These are phyloP conservation scores for Microcyclospora pomicola DNA, from an alignment of 2,329 filamentous ascomycete genomes.

Conservation along the genomic window DNA sequence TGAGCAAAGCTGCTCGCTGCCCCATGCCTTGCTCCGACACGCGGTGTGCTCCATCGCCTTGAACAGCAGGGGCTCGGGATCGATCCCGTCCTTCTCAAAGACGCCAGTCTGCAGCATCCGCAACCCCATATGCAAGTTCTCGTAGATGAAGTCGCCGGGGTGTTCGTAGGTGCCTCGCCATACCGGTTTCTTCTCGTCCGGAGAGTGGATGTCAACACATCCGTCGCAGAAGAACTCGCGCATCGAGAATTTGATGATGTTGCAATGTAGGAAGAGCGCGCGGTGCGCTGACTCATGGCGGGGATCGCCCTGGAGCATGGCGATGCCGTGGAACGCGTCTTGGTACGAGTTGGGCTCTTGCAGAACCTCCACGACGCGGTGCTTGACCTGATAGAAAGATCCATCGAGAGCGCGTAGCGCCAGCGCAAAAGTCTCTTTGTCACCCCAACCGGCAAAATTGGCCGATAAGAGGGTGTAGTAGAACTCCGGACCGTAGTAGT, in stretches of 20 bases:
- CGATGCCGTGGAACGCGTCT: too few species aligned
- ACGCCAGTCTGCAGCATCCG: too few species aligned
- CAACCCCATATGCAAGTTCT: background rate
- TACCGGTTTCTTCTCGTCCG: background rate
- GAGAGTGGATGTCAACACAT: constrained; percentile 1
- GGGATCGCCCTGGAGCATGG: constrained; percentile 3
- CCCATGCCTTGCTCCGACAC: constrained; percentile 2
- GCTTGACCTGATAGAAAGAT: constrained; percentile 28
- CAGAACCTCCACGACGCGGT: constrained; percentile 8
- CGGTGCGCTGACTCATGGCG: background rate
- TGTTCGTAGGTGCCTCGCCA: too few species aligned
- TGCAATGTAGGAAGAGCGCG: constrained; percentile 4
- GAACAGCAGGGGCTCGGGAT: constrained; percentile 3
- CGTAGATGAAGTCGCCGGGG: background rate
- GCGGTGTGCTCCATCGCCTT: constrained; percentile 3
- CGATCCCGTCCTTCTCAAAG: constrained; percentile 1
- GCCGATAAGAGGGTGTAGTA: constrained; percentile 35
- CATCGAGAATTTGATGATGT: constrained; percentile 4
- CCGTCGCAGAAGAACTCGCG: constrained; percentile 3
- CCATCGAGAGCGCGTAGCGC: constrained; percentile 29
- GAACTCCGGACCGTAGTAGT: constrained; percentile 31
- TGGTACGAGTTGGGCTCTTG: too few species aligned
- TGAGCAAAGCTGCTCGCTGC: constrained; percentile 2
- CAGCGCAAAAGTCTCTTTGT: constrained; percentile 38
- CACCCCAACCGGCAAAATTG: constrained; percentile 35